Evolutionary conservation across 257 asterid species (phyloP).

Genomic region (Rehmannia glutinosa): DNA sequence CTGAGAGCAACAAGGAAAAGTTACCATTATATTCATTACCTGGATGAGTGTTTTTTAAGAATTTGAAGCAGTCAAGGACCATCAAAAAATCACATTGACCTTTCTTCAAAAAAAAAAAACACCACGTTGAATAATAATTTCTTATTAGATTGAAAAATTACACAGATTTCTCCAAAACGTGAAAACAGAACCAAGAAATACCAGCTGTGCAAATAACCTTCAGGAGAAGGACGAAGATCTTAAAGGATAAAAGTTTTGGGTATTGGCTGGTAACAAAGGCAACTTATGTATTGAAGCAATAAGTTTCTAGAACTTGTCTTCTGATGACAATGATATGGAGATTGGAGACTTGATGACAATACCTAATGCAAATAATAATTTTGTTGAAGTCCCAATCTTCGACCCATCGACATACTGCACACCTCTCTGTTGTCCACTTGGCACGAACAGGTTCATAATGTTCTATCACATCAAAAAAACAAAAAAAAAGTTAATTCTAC

Average conservation of each 20-base stretch:
- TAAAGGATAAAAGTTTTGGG: no score
- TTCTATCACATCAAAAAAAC: slow-evolving; percentile 42
- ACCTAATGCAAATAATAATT: slow-evolving; percentile 72
- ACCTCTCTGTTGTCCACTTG: slow-evolving; percentile 98
- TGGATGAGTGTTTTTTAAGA: neutral
- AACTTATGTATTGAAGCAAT: no score
- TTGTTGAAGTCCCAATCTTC: slow-evolving; percentile 99
- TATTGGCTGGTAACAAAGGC: no score
- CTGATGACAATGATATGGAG: neutral
- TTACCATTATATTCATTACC: slow-evolving; percentile 16
- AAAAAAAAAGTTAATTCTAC: slow-evolving; percentile 18
- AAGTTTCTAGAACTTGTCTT: no score
- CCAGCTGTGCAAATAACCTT: no score
- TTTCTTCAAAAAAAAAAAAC: no score
- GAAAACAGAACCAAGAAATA: no score
- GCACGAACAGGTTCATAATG: slow-evolving; percentile 86
- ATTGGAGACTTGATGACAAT: slow-evolving; percentile 14
- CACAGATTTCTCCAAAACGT: no score
- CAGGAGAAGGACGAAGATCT: no score
- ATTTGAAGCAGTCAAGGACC: slow-evolving; percentile 10
- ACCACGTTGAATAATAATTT: no score
- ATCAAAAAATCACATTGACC: neutral
- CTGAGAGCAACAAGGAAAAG: slow-evolving; percentile 37
- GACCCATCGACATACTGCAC: slow-evolving; percentile 99
- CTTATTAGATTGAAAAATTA: neutral